Conservation (phyloP, 169 alveolate species). For the Plasmodium berghei region DNA sequence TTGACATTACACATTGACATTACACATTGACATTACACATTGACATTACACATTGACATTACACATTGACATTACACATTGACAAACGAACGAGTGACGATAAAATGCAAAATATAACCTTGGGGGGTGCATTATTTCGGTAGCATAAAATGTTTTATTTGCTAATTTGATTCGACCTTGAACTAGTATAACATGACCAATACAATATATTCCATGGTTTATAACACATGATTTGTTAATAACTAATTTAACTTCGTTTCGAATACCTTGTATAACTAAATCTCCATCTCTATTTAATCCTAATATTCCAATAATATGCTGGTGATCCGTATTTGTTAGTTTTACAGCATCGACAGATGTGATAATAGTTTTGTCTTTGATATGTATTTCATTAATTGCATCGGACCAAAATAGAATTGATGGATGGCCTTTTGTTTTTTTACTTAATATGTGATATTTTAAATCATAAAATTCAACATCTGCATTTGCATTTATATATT, state of each 20-base stretch:
- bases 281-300: slow-evolving; percentile 82
- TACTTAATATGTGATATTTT: slow-evolving; percentile 50
- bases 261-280: slow-evolving; percentile 80
- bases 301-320: slow-evolving; percentile 79
- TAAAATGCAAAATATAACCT: slow-evolving; percentile 6
- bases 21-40: background rate
- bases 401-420: slow-evolving; percentile 71
- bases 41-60: background rate
- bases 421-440: slow-evolving; percentile 65
- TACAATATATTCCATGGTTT: slow-evolving; percentile 81
- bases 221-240: slow-evolving; percentile 72
- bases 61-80: background rate
- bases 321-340: slow-evolving; percentile 77
- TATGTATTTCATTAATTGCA: slow-evolving; percentile 57
- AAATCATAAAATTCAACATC: slow-evolving; percentile 78
- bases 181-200: slow-evolving; percentile 80
- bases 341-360: slow-evolving; percentile 82
- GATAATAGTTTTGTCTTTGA: slow-evolving; percentile 33
- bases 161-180: slow-evolving; percentile 65
- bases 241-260: slow-evolving; percentile 74
- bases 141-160: slow-evolving; percentile 78
- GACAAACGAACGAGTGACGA: background rate
- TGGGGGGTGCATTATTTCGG: slow-evolving; percentile 85
- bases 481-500: slow-evolving; percentile 64
- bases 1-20: background rate